These are phyloP conservation scores for Ceratocystiopsis brevicomis DNA, from an alignment of 2,329 filamentous ascomycete species.

Conservation along the genomic window DNA sequence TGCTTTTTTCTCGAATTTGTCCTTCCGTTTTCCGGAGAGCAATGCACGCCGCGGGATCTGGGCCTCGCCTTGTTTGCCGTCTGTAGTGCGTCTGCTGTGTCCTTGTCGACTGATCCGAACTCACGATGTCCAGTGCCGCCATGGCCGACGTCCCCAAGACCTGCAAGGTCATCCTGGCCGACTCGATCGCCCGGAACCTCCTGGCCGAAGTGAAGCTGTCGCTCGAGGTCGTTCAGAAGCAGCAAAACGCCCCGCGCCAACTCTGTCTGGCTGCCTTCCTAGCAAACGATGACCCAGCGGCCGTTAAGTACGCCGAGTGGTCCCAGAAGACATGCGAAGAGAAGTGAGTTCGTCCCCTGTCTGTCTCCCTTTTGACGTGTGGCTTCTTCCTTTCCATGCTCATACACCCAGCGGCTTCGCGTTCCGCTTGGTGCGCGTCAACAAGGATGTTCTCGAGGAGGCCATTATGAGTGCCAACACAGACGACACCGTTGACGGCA, in stretches of 20 bases:
- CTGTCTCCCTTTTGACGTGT: not conserved
- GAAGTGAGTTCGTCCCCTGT: slow-evolving; percentile 45
- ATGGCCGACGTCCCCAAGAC: slow-evolving; percentile 38
- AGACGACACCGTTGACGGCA: slow-evolving; percentile 60
- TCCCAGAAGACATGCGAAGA: slow-evolving; percentile 91
- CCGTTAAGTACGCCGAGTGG: slow-evolving; percentile 89
- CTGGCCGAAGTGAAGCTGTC: slow-evolving; percentile 61
- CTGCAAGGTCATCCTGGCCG: slow-evolving; percentile 87
- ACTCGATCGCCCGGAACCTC: slow-evolving; percentile 67
- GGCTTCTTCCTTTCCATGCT: not conserved
- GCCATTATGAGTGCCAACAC: slow-evolving; percentile 69
- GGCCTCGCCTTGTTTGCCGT: too few species aligned
- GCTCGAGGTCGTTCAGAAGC: slow-evolving; percentile 45
- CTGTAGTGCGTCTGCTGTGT: too few species aligned
- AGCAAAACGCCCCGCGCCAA: slow-evolving; percentile 25
- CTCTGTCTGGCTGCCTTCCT: slow-evolving; percentile 81
- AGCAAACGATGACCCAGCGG: slow-evolving; percentile 78
- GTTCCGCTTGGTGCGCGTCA: slow-evolving; percentile 67
- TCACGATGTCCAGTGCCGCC: not conserved
- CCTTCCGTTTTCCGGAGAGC: too few species aligned
- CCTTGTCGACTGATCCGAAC: not conserved
- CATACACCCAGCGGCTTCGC: slow-evolving; percentile 51
- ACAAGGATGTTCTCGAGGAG: slow-evolving; percentile 80
- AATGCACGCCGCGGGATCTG: too few species aligned
- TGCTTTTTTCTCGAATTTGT: too few species aligned